Evolutionary conservation across 305 asterid genomes (phyloP).

Genomic region (Fraxinus floribunda): DNA sequence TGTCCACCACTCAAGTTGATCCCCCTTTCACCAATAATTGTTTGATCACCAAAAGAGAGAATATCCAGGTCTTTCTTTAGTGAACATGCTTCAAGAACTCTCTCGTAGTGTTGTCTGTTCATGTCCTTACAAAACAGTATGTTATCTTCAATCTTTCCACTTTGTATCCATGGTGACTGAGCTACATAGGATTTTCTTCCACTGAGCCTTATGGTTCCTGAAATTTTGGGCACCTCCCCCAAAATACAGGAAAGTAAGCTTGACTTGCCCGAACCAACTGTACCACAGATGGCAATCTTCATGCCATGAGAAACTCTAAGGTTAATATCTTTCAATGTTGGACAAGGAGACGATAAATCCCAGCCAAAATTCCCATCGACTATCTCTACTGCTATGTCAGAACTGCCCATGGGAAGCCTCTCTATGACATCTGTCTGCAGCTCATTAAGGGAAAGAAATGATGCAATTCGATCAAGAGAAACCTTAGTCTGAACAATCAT

Average conservation of each 20-base stretch:
- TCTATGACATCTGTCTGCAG: conserved; percentile 51
- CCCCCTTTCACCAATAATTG: conserved; percentile 82
- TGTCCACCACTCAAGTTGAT: conserved; percentile 90
- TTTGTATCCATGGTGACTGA: conserved; percentile 92
- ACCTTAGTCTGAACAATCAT: conserved; percentile 82
- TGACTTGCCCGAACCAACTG: conserved; percentile 89
- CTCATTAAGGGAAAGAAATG: conserved; percentile 77
- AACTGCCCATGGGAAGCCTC: conserved; percentile 50
- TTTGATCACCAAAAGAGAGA: conserved; percentile 74
- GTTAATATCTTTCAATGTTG: conserved; percentile 52
- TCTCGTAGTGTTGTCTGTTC: conserved; percentile 56
- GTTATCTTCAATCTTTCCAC: conserved; percentile 83
- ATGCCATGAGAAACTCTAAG: conserved; percentile 54
- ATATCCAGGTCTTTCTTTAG: conserved; percentile 75
- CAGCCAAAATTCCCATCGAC: conserved; percentile 66
- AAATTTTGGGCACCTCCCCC: conserved; percentile 75
- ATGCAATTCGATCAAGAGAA: conserved; percentile 75
- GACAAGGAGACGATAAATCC: conserved; percentile 49
- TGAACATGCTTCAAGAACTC: conserved; percentile 69
- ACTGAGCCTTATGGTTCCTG: conserved; percentile 54
- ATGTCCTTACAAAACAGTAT: conserved; percentile 72
- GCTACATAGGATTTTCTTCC: conserved; percentile 79
- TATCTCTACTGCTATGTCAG: conserved; percentile 57
- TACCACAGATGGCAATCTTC: conserved; percentile 87
- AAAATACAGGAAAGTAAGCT: conserved; percentile 70